Evolutionary conservation across 2,329 filamentous ascomycete genomes (phyloP), one percentile per base, ranked within the genome.

Genomic region (Pseudopyrenochaeta lycopersici): DNA sequence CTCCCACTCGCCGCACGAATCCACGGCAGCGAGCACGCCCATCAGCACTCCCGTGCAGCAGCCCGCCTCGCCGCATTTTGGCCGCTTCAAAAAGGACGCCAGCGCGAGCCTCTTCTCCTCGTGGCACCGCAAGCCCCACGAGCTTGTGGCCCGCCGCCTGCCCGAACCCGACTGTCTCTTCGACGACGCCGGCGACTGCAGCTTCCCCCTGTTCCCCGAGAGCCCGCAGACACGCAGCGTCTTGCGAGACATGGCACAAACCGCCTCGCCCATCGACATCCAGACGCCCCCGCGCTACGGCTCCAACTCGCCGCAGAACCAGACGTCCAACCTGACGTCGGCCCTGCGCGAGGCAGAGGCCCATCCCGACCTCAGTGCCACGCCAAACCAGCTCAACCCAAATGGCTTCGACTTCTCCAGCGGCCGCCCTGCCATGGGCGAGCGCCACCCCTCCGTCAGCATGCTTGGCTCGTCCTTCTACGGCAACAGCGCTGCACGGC

Each of bases 261-360:
- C 78, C 49, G 81, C 83, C 57, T 77, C 80, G 54, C 85, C 86
- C 40, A 85, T 88, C 72, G 83, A 88, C 71, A 87, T 88, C 67
- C 77, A 83, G 66, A 79, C 81, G 53, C 75, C 79, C 55, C 78
- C 68, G 70, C 82, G 80, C 66, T 80, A 81, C 78, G 81, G 81
- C 60, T 85, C 84, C 48, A 80, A 84, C 60, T 86, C 84, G 29
- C 85, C 85, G 45, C 83, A 84, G 56, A 84, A 83, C 68, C 85
- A 87, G 72, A 83, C 84, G 11, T 88, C 86, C 31, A 87, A 86
- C 66, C 77, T 88, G 62, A 88, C 85, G 4, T 85, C 84, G 41
- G 85, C 85, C 42, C 76, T 88, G 52, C 83, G 85, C 66, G 78
- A 80, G 49, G 76, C 75, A 49, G 80, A 71, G 54, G 71, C 73